Evolutionary conservation across 2,329 filamentous ascomycete genomes (phyloP).

Genomic region (Neoarthrinium moseri): DNA sequence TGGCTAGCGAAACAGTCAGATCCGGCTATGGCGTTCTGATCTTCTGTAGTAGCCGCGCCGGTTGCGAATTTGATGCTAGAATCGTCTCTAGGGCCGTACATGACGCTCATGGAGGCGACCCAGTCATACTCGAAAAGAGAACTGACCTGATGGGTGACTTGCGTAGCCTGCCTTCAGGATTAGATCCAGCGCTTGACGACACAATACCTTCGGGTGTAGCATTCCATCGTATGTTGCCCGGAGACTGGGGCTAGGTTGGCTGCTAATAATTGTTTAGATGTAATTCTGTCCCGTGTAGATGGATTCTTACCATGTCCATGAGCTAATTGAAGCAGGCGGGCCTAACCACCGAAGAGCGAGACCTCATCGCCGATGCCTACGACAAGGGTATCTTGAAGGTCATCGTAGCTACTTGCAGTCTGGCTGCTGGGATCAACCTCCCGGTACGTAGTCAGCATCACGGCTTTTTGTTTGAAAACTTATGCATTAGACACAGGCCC

Average conservation of each 20-base stretch:
- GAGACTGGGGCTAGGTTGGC: not conserved
- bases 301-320: not conserved
- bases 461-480: not conserved
- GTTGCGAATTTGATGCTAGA: slow-evolving; percentile 67
- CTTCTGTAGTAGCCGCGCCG: slow-evolving; percentile 68
- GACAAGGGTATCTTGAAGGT: slow-evolving; percentile 67
- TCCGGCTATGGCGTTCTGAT: slow-evolving; percentile 70
- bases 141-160: slow-evolving; percentile 65
- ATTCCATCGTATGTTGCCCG: slow-evolving; percentile 62
- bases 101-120: slow-evolving; percentile 40
- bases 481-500: slow-evolving; percentile 36
- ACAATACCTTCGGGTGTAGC: slow-evolving; percentile 67
- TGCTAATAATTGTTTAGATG: not conserved
- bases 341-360: slow-evolving; percentile 73
- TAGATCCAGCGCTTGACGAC: slow-evolving; percentile 64
- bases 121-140: slow-evolving; percentile 53
- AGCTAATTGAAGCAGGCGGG: slow-evolving; percentile 49
- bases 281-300: not conserved
- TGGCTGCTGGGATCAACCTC: slow-evolving; percentile 82
- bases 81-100: slow-evolving; percentile 69
- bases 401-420: slow-evolving; percentile 74
- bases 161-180: slow-evolving; percentile 61
- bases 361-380: slow-evolving; percentile 69
- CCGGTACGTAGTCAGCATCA: slow-evolving; percentile 22
- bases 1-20: slow-evolving; percentile 67